phyloP scores from a whole-genome alignment of 106 monocot species.

The Acorus calamus region DNA sequence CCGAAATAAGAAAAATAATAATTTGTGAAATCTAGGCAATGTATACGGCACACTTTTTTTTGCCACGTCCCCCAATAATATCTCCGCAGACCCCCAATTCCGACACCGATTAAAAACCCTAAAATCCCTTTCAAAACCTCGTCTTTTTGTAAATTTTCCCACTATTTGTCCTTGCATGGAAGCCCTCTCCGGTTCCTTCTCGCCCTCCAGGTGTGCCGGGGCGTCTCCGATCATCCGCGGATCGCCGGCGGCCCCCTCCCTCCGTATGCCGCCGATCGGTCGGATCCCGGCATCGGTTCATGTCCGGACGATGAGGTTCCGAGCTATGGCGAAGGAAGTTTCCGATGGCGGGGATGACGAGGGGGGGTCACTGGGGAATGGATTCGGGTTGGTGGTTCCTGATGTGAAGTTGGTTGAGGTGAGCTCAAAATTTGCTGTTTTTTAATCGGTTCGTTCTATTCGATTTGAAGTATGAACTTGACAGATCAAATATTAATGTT shows the following conservation, averaged over 20 bases:
- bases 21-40: too few relatives aligned
- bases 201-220: slow-evolving; percentile 1
- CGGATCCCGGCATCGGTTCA: not conserved
- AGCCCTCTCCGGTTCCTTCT: slow-evolving; percentile 10
- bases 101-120: too few relatives aligned
- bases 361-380: not conserved
- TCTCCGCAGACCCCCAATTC: too few relatives aligned
- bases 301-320: not conserved
- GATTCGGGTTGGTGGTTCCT: not conserved
- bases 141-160: too few relatives aligned
- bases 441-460: too few relatives aligned
- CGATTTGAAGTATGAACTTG: too few relatives aligned
- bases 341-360: slow-evolving; percentile 12
- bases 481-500: too few relatives aligned
- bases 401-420: slow-evolving; percentile 1
- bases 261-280: slow-evolving; percentile 2
- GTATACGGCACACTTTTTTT: too few relatives aligned
- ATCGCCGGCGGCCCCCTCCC: not conserved
- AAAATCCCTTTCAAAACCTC: too few relatives aligned
- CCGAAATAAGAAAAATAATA: too few relatives aligned
- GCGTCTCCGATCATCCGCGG: not conserved
- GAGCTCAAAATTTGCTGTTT: too few relatives aligned
- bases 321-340: not conserved
- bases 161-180: slow-evolving; percentile 10
- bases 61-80: too few relatives aligned